Base-by-base conservation (phyloP, 768 basidiomycete species). In the Pulveroboletus sp. region DNA sequence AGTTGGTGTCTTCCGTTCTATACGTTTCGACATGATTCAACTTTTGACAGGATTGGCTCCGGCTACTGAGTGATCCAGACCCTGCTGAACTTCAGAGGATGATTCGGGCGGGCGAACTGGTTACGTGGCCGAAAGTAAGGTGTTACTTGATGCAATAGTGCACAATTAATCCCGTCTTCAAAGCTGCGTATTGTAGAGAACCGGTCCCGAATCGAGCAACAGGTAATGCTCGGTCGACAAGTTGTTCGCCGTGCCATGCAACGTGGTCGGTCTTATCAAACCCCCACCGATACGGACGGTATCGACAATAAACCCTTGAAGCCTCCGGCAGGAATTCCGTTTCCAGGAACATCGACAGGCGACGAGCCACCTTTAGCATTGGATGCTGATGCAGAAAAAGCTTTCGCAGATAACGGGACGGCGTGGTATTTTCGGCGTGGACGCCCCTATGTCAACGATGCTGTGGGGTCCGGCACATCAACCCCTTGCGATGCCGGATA, bases 101-200 rank as follows among this genome's bases (percentile, higher is more conserved):
- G 91, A 80, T 96, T 52, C 73, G 74, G 47, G 88, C 92, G 0
- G 96, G 96, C 11, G 77, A 96, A 69, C 64, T 81, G 10, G 95
- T 93, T 24, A 89, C 96, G n/a, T 99, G 93, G 93, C 95, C 96
- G 0, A 97, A 95, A 74, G 89, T 95, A 55, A 49, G 72, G 43
- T 4, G 13, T 47, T 22, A 34, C 11, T 22, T 11, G 20, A 8
- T n/a, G 19, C 1, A 6, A n/a, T 46, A 32, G 34, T 31, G 16
- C 37, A 16, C 4, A 42, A 51, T 45, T 63, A 31, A 65, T 40
- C 20, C 50, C 16, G 6, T n/a, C 8, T 43, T 9, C 37, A 39
- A 42, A 94, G 93, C 71, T 96, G 13, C 92, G 91, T 59, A 97
- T 98, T 81, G 89, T 97, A 50, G 83, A 86, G 63, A 97, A 98